A percentile compares a stretch with the other conserved stretches of the same genome.
Conservation (phyloP, 2,329 filamentous ascomycete genomes). For the Paraphoma sp. region DNA sequence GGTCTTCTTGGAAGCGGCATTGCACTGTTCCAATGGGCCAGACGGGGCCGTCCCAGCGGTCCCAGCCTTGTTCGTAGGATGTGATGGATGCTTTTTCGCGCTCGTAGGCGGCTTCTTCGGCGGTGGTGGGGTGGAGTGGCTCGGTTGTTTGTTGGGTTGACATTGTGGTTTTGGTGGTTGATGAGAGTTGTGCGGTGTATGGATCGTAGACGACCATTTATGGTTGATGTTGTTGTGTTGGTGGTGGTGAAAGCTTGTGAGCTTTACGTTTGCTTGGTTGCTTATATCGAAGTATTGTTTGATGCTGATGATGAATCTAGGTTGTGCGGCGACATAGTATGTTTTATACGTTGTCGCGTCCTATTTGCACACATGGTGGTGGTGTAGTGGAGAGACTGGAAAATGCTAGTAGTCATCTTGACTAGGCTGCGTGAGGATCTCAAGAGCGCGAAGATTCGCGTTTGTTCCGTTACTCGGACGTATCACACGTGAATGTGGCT, state of each 20-base stretch:
- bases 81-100: slow-evolving; percentile 27
- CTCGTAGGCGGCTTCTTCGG: slow-evolving; percentile 28
- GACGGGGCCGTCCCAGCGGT: neutral
- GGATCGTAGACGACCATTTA: slow-evolving; percentile 6
- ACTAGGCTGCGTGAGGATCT: neutral
- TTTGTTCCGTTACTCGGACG: neutral
- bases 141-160: slow-evolving; percentile 10
- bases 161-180: slow-evolving; percentile 11
- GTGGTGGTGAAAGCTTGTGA: neutral
- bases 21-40: neutral
- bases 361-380: neutral
- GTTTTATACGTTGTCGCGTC: neutral
- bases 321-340: neutral
- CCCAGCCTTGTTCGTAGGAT: slow-evolving; percentile 23
- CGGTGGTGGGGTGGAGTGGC: slow-evolving; percentile 4
- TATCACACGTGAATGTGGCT: neutral
- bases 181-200: neutral
- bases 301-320: neutral
- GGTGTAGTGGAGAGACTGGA: neutral
- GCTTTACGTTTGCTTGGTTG: neutral
- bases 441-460: neutral
- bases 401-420: neutral
- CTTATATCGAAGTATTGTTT: neutral
- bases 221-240: slow-evolving; percentile 8
- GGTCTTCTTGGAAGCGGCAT: neutral